Evolutionary conservation across 768 basidiomycete genomes (phyloP), one percentile per base, ranked within the genome.

Genomic region (Lentinula edodes): DNA sequence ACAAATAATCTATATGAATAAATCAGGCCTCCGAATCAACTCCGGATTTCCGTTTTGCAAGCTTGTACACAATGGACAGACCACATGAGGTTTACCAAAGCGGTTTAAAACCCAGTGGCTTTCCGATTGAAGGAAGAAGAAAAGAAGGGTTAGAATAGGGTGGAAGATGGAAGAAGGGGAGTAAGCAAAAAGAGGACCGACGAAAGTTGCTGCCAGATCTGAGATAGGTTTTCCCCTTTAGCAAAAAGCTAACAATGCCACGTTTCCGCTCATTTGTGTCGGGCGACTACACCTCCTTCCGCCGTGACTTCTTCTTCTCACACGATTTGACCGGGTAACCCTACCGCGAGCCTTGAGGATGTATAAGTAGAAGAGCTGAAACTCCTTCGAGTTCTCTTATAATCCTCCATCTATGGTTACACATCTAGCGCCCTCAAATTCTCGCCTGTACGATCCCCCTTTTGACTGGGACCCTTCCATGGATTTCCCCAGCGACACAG

Each of bases 401-500:
- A 45, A 38, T 15, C 3, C 18, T 38, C 15, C 57, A n/a, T 35
- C 15, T 34, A 58, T 51, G 58, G 16, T 51, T 34, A 48, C 45
- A 20, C 46, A 48, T 50, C 35, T 59, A 5, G 36, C 45, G 16
- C 48, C 58, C 18, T 58, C 20, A 4, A 28, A 45, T 18, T 34
- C 46, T 50, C 34, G 16, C 36, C 20, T 60, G 20, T 60, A 38
- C 51, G 32, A 1, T 32, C 36, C 48, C 59, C 23, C 46, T 56
- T 38, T 39, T 20, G 54, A 56, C 18, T 58, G 18, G 1, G n/a
- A 41, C 46, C 18, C 20, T 38, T 10, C 43, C 48, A 52, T 53
- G 60, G 59, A 64, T 61, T 36, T 63, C 62, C 69, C 72, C 67
- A 78, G 76, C 61, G 84, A 83, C 71, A 62, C 64, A 34, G 76